Evolutionary conservation across 2,329 filamentous ascomycete genomes (phyloP).

Genomic region (Fusarium sp.): DNA sequence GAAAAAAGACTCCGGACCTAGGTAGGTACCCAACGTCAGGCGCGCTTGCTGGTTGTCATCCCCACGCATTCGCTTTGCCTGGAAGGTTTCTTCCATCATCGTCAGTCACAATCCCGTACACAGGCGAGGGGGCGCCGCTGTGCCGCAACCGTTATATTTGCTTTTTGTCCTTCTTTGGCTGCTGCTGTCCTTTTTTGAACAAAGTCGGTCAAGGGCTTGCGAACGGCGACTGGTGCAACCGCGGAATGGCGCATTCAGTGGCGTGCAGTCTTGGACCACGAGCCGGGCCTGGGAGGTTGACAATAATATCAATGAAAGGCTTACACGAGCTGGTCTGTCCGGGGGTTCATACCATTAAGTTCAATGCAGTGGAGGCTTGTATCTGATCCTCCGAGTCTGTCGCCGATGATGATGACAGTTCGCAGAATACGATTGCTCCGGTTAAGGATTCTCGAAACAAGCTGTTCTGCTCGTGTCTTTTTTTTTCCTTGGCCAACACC

Average conservation of each 20-base stretch:
- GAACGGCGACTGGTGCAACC: conserved; percentile 3
- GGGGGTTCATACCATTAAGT: conserved; percentile 1
- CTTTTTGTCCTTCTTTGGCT: conserved; percentile 6
- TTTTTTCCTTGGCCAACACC: conserved; percentile 20
- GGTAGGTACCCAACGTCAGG: not conserved
- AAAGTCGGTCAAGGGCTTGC: conserved; percentile 24
- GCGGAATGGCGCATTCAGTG: conserved; percentile 9
- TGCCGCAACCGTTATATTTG: conserved; percentile 18
- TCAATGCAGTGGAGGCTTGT: not conserved
- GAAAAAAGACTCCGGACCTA: not conserved
- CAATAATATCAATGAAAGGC: not conserved
- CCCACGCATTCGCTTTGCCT: not conserved
- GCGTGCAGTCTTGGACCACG: conserved; percentile 22
- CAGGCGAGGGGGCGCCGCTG: conserved; percentile 6
- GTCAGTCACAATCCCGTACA: not conserved
- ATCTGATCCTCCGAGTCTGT: not conserved
- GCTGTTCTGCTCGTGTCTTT: conserved; percentile 13
- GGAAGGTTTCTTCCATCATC: conserved; percentile 17
- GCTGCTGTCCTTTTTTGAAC: conserved; percentile 6
- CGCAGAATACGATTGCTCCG: not conserved
- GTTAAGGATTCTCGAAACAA: conserved; percentile 19
- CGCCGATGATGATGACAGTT: not conserved
- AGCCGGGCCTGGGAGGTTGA: not conserved
- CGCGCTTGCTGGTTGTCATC: not conserved
- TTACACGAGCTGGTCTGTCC: not conserved